These are phyloP conservation scores for Botrytis fabae DNA, from an alignment of 2,329 filamentous ascomycete genomes.

Conservation along the genomic window DNA sequence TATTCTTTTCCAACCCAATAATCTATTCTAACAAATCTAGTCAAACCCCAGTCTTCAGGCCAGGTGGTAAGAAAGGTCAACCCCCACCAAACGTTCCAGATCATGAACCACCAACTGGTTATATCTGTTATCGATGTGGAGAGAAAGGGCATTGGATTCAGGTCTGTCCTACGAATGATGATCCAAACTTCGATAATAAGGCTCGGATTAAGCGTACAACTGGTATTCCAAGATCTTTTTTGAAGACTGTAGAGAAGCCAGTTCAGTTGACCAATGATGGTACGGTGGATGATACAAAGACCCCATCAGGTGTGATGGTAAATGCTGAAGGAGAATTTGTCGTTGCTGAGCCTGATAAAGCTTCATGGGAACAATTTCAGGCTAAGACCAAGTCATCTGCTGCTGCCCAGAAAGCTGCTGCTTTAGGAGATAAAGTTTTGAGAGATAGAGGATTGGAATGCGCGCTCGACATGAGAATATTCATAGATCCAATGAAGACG, in stretches of 20 bases:
- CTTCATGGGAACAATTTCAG: constrained; percentile 95
- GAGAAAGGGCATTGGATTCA: constrained; percentile 99
- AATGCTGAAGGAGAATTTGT: constrained; percentile 98
- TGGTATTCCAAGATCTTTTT: constrained; percentile 91
- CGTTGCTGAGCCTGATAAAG: constrained; percentile 92
- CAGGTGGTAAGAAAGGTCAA: constrained; percentile 50
- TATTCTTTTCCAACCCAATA: constrained; percentile 39
- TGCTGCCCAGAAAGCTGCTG: constrained; percentile 75
- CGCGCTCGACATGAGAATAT: constrained; percentile 95
- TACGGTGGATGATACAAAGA: constrained; percentile 76
- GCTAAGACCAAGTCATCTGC: constrained; percentile 87
- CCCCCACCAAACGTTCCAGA: constrained; percentile 74
- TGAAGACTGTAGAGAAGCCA: constrained; percentile 94
- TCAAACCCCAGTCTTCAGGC: constrained; percentile 62
- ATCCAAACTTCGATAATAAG: constrained; percentile 91
- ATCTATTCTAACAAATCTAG: constrained; percentile 46
- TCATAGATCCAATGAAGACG: constrained; percentile 98
- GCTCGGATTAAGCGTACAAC: constrained; percentile 94
- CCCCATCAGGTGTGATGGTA: constrained; percentile 90
- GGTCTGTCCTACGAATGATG: constrained; percentile 95
- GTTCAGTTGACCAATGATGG: constrained; percentile 71
- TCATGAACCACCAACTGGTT: constrained; percentile 88
- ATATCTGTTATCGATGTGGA: constrained; percentile 94
- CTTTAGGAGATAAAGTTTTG: constrained; percentile 79
- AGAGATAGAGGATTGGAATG: constrained; percentile 88